Percentiles rank a stretch among this genome's conserved stretches.
phyloP scores from a whole-genome alignment of 1,139 yeast species.

The Yarrowia galli region DNA sequence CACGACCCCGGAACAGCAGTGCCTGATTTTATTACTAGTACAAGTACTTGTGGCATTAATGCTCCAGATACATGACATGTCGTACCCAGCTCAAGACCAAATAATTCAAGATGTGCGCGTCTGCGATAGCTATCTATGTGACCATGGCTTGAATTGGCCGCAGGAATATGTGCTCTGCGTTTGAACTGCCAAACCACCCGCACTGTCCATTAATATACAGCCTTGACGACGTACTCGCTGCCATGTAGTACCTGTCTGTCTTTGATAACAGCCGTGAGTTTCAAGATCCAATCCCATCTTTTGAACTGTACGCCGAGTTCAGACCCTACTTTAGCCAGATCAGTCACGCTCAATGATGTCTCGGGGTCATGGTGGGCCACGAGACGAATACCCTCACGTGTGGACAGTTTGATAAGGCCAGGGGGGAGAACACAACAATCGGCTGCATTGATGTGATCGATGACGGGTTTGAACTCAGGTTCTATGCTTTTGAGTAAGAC shows the following conservation, averaged over 20 bases:
- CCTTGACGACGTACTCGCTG: conserved; percentile 45
- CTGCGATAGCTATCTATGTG: too few relatives aligned
- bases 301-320: conserved; percentile 37
- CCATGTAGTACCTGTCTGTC: conserved; percentile 48
- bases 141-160: too few relatives aligned
- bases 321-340: conserved; percentile 40
- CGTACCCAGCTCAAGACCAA: too few relatives aligned
- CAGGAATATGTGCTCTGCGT: too few relatives aligned
- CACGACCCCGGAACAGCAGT: too few relatives aligned
- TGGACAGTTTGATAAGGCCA: conserved; percentile 45
- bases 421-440: conserved; percentile 51
- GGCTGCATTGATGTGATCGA: conserved; percentile 49
- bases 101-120: too few relatives aligned
- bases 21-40: too few relatives aligned
- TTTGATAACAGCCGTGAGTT: conserved; percentile 45
- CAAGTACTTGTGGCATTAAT: background rate
- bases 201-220: conserved; percentile 19
- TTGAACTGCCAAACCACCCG: too few relatives aligned
- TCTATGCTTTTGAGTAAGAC: conserved; percentile 39
- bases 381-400: conserved; percentile 45
- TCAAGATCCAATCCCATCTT: conserved; percentile 47
- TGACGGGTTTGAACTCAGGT: conserved; percentile 43
- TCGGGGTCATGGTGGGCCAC: conserved; percentile 50
- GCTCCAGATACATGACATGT: too few relatives aligned
- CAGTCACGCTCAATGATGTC: conserved; percentile 43